Evolutionary conservation across 495 filamentous ascomycete species (phyloP).

Genomic region (Penicillium diatomitis): DNA sequence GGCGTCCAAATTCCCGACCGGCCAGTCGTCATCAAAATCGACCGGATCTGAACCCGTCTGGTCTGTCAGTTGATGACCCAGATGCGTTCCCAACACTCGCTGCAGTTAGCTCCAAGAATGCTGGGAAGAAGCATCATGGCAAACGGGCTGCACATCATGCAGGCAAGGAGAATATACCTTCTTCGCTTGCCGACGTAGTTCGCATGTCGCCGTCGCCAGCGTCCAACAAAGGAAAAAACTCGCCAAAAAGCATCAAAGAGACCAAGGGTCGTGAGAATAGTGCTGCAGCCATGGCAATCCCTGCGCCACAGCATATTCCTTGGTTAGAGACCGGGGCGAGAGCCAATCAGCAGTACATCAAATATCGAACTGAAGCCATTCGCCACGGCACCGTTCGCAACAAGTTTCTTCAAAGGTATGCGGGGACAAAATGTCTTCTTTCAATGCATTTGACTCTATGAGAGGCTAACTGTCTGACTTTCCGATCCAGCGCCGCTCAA

Average conservation of each 20-base stretch:
- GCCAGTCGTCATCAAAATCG: constrained; percentile 76
- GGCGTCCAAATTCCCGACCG: constrained; percentile 72
- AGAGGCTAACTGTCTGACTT: too few species aligned
- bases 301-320: constrained; percentile 81
- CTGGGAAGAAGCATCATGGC: constrained; percentile 79
- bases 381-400: constrained; percentile 93
- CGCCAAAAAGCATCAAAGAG: constrained; percentile 36
- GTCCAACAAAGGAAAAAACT: constrained; percentile 39
- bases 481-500: constrained; percentile 68
- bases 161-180: constrained; percentile 59
- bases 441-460: constrained; percentile 22
- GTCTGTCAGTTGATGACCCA: constrained; percentile 80
- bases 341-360: constrained; percentile 88
- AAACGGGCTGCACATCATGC: constrained; percentile 64
- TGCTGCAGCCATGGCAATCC: constrained; percentile 71
- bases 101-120: constrained; percentile 62
- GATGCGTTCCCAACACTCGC: constrained; percentile 95
- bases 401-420: constrained; percentile 84
- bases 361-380: constrained; percentile 87
- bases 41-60: constrained; percentile 46
- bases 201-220: constrained; percentile 81
- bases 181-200: constrained; percentile 88
- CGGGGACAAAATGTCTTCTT: too few species aligned
- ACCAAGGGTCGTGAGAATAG: constrained; percentile 63
- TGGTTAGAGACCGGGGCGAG: constrained; percentile 94